Percentiles rank a stretch among this genome's conserved stretches.
Conservation (phyloP, 139 green algal species). For the Zygnema cylindricum region DNA sequence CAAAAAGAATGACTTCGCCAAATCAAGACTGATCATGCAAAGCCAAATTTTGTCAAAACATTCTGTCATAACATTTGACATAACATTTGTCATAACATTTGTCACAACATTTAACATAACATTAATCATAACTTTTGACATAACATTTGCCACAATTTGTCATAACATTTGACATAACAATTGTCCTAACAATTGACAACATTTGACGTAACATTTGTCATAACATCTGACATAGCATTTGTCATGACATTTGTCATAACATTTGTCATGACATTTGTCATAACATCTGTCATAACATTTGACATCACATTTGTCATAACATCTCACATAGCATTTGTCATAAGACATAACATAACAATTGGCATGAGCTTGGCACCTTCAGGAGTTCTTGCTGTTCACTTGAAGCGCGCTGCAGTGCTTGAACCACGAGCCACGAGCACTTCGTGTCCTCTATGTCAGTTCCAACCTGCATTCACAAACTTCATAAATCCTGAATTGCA, state of each 20-base stretch:
- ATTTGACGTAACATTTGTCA: neutral
- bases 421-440: slow-evolving; percentile 97
- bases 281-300: slow-evolving; percentile 16
- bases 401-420: slow-evolving; percentile 81
- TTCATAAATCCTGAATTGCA: no score
- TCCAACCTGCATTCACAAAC: slow-evolving; percentile 75
- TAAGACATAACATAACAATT: slow-evolving; percentile 25
- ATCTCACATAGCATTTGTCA: neutral
- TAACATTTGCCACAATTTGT: no score
- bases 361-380: slow-evolving; percentile 45
- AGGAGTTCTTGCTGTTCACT: slow-evolving; percentile 83
- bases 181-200: no score
- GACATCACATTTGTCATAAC: neutral
- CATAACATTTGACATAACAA: no score
- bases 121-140: no score
- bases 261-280: neutral
- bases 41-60: no score
- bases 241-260: neutral
- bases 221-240: neutral
- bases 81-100: no score
- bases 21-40: no score
- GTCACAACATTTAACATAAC: no score
- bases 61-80: no score
- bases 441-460: slow-evolving; percentile 99
- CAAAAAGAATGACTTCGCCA: no score